These are phyloP conservation scores for Myrmaecium sp. DNA, from an alignment of 2,329 filamentous ascomycete species.

Conservation along the genomic window DNA sequence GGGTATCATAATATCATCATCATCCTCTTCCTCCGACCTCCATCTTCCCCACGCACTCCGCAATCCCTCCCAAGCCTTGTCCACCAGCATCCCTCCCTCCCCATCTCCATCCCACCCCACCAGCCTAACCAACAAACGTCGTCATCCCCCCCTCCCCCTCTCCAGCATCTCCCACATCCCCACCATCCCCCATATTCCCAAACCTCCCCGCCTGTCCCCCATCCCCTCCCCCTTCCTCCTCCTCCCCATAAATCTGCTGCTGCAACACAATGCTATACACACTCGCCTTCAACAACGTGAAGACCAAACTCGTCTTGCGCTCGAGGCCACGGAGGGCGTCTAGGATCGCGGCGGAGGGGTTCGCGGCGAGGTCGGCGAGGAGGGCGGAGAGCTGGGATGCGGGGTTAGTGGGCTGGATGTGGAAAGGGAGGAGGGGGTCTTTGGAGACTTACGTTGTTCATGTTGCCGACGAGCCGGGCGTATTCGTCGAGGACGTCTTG, in stretches of 20 bases:
- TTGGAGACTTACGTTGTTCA: slow-evolving; percentile 61
- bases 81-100: slow-evolving; percentile 1
- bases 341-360: slow-evolving; percentile 51
- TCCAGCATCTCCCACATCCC: slow-evolving; percentile 13
- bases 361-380: slow-evolving; percentile 52
- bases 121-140: not conserved
- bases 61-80: slow-evolving; percentile 1
- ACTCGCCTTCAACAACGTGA: slow-evolving; percentile 90
- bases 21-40: slow-evolving; percentile 2
- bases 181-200: slow-evolving; percentile 9
- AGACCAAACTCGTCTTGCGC: slow-evolving; percentile 85
- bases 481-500: slow-evolving; percentile 95
- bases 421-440: slow-evolving; percentile 1
- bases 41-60: slow-evolving; percentile 3
- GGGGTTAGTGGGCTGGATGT: not conserved
- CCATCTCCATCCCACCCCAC: slow-evolving; percentile 1
- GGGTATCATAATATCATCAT: slow-evolving; percentile 9
- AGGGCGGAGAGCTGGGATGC: slow-evolving; percentile 32
- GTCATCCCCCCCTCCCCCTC: slow-evolving; percentile 8
- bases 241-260: slow-evolving; percentile 75
- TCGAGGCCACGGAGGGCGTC: slow-evolving; percentile 79
- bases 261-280: slow-evolving; percentile 98
- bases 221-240: slow-evolving; percentile 20
- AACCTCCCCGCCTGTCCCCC: slow-evolving; percentile 12
- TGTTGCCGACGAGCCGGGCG: slow-evolving; percentile 67